A percentile compares a stretch with the other conserved stretches of the same genome.
These are phyloP conservation scores for Penicillium vulpinum DNA, from an alignment of 2,329 filamentous ascomycete species.

Conservation along the genomic window DNA sequence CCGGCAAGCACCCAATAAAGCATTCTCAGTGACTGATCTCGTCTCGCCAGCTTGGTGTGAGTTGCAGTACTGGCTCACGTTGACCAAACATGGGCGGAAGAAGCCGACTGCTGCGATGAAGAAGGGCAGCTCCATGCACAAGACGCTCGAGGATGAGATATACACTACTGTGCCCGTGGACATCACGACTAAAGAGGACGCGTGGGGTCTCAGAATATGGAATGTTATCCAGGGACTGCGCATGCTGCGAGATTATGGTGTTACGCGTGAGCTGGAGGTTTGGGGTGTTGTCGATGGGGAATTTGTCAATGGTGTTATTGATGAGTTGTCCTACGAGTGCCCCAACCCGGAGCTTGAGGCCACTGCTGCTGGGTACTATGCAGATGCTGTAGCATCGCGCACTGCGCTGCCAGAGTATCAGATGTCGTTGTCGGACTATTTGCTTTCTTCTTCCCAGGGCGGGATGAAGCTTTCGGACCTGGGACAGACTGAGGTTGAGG, in stretches of 20 bases:
- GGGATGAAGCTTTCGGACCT: conserved; percentile 38
- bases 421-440: conserved; percentile 48
- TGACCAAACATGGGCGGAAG: conserved; percentile 75
- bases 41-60: conserved; percentile 94
- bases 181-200: conserved; percentile 73
- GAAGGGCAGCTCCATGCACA: conserved; percentile 75
- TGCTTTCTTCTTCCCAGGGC: conserved; percentile 40
- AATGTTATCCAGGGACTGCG: conserved; percentile 85
- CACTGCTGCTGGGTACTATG: conserved; percentile 50
- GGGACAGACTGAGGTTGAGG: conserved; percentile 13
- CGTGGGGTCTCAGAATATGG: conserved; percentile 80
- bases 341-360: conserved; percentile 71
- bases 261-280: conserved; percentile 75
- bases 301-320: conserved; percentile 85
- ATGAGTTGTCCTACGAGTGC: conserved; percentile 75
- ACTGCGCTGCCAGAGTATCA: conserved; percentile 45
- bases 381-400: conserved; percentile 37
- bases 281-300: conserved; percentile 84
- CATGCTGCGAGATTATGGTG: conserved; percentile 67
- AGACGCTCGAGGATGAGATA: conserved; percentile 80
- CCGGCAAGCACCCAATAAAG: conserved; percentile 72
- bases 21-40: conserved; percentile 83
- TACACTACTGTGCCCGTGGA: conserved; percentile 74
- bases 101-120: conserved; percentile 80
- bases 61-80: conserved; percentile 84